These are phyloP conservation scores for Stromatinia cepivora DNA, from an alignment of 2,329 filamentous ascomycete genomes.

Conservation along the genomic window DNA sequence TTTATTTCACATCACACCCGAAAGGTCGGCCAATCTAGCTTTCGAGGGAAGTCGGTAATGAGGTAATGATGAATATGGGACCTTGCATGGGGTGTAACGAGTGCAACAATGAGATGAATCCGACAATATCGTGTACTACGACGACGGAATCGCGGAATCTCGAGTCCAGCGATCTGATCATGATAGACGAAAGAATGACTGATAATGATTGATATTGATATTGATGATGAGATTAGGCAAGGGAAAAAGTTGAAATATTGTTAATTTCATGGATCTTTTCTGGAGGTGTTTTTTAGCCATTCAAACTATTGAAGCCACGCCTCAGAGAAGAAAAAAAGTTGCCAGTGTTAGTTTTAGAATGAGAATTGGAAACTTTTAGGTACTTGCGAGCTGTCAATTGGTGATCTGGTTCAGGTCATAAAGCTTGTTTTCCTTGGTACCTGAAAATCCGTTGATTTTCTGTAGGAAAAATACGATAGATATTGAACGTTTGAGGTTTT, in stretches of 20 bases:
- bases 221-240: conserved; percentile 17
- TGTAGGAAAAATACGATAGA: background rate
- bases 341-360: no score
- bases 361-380: background rate
- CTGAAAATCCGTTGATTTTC: background rate
- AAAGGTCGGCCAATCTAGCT: conserved; percentile 18
- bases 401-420: background rate
- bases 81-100: conserved; percentile 17
- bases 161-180: conserved; percentile 3
- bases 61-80: conserved; percentile 14
- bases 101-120: conserved; percentile 4
- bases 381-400: background rate
- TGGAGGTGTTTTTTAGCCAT: background rate
- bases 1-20: conserved; percentile 20
- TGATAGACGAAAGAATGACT: background rate
- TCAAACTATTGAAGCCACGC: conserved; percentile 24
- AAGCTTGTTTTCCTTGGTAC: conserved; percentile 13
- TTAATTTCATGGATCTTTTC: background rate
- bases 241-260: background rate
- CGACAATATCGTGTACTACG: conserved; percentile 18
- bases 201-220: background rate
- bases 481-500: background rate
- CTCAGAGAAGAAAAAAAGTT: background rate
- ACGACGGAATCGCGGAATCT: conserved; percentile 10
- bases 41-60: conserved; percentile 17